phyloP scores from a whole-genome alignment of 176 grass and related monocot genomes.

The Aegilops tauschii region DNA sequence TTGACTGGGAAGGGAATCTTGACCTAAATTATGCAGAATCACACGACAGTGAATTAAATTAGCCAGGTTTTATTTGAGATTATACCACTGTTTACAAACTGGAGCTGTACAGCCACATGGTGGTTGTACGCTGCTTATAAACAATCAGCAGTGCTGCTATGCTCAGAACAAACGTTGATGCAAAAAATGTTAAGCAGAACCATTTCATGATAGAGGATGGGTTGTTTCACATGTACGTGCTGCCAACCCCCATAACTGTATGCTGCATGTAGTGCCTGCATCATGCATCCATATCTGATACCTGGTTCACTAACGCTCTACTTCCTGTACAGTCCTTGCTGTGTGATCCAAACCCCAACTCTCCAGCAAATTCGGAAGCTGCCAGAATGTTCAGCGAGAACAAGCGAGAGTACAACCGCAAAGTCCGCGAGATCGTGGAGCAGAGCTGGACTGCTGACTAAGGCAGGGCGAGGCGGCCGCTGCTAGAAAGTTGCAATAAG shows the following conservation, averaged over 20 bases:
- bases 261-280: not conserved
- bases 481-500: constrained; percentile 42
- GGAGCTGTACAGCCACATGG: not conserved
- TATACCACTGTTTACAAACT: not conserved
- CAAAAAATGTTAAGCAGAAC: not conserved
- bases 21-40: no score
- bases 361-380: constrained; percentile 91
- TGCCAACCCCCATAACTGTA: not conserved
- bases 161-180: not conserved
- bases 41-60: not conserved
- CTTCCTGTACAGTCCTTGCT: constrained; percentile 73
- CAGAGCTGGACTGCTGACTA: constrained; percentile 99
- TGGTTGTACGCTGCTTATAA: not conserved
- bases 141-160: not conserved
- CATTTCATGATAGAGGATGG: not conserved
- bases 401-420: constrained; percentile 97
- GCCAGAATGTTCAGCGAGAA: constrained; percentile 94
- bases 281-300: not conserved
- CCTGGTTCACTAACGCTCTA: not conserved
- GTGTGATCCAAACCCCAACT: constrained; percentile 94
- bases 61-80: not conserved
- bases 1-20: not conserved
- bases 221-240: not conserved
- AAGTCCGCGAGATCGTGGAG: constrained; percentile 85
- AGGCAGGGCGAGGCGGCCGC: not conserved